These are phyloP conservation scores for Fusarium subtropicale DNA, from an alignment of 2,329 filamentous ascomycete species.

Conservation along the genomic window DNA sequence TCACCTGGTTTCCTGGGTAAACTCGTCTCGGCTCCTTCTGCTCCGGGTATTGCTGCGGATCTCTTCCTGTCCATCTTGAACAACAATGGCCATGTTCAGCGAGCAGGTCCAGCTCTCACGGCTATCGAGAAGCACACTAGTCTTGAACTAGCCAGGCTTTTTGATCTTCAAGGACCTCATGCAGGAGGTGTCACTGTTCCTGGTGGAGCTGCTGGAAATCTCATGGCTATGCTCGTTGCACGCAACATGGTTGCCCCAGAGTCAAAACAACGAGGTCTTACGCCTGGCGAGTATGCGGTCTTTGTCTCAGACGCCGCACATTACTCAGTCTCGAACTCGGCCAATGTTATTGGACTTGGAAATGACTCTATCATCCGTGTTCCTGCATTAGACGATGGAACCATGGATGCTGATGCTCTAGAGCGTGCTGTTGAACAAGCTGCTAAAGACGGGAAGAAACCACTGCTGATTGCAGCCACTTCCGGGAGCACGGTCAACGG, in stretches of 20 bases:
- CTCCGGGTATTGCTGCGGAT: neutral
- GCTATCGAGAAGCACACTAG: neutral
- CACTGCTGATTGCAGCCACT: neutral
- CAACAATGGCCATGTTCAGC: neutral
- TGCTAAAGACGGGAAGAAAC: neutral
- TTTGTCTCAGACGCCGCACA: constrained; percentile 1
- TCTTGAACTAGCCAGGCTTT: neutral
- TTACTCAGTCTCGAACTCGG: neutral
- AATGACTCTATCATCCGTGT: neutral
- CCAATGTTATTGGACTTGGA: neutral
- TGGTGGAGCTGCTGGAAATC: constrained; percentile 2
- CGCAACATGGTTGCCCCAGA: neutral
- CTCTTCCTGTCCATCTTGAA: neutral
- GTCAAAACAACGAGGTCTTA: neutral
- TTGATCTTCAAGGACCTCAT: neutral
- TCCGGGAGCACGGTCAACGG: constrained; percentile 3
- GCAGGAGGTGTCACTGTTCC: neutral
- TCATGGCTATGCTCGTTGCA: neutral
- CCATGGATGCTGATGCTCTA: neutral
- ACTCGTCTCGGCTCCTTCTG: neutral
- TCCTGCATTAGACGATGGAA: neutral
- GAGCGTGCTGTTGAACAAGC: neutral
- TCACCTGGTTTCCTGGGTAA: neutral
- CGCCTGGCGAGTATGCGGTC: neutral
- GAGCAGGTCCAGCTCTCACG: neutral